Evolutionary conservation across 495 filamentous ascomycete species (phyloP), one percentile per base, ranked within the genome.

Genomic region (Cladorrhinum samala): DNA sequence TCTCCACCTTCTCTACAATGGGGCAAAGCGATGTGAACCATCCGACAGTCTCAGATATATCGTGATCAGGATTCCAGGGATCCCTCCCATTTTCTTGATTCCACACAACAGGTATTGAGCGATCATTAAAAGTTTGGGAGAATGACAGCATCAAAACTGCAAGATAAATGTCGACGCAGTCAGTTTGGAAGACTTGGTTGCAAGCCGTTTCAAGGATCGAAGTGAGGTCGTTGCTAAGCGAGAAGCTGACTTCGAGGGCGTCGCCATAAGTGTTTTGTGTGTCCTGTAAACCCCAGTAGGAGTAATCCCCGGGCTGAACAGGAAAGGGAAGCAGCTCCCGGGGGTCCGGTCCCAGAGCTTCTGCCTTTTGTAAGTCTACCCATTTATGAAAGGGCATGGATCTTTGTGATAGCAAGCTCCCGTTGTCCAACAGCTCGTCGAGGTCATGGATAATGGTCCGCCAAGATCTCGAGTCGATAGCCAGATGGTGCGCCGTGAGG

Each of bases 401-500:
- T 3, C 61, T 61, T 16, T 59, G 64, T 1, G 71, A 70, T 24
- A 66, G 16, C 2, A 75, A 53, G 40, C 61, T 70, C 0, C 77
- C 73, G 39, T 74, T 72, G n/a, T 73, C 54, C 3, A 89, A 61
- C 1, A 86, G 53, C 16, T 84, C 78, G 54, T 87, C 84, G 37
- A 88, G 53, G 47, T 89, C 86, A 46, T 84, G 73, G 13, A 85
- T 70, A 7, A 89, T 80, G 17, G 86, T 73, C 17, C 79, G 72
- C 85, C 84, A 88, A 0, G 86, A 88, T 8, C 84, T 79, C 24
- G 86, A 77, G 53, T 89, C 86, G 24, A 88, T 75, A 2, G 84
- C 82, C 1, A 87, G 65, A 55, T 88, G 86, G 57, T 88, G 85
- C 2, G 77, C 83, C 7, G 76, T 74, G 61, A 89, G 69, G 24